phyloP scores from a whole-genome alignment of 129 eudicot genomes.

The Mikania micrantha region DNA sequence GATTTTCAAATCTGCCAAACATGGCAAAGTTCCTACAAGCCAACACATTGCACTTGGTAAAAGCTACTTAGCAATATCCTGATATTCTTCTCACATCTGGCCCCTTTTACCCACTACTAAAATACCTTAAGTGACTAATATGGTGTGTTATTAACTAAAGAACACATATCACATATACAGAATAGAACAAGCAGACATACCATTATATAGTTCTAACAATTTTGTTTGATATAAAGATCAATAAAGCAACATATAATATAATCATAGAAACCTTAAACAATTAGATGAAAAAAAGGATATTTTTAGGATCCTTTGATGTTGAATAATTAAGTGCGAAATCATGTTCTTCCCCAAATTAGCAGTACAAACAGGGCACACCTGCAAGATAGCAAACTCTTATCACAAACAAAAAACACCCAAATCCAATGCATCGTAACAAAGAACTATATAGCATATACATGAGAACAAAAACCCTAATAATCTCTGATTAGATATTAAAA shows the following conservation, averaged over 20 bases:
- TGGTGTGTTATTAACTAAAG: too few relatives aligned
- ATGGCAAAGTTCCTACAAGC: not conserved
- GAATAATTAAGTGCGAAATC: slow-evolving; percentile 55
- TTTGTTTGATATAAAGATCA: not conserved
- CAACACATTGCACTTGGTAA: not conserved
- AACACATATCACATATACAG: too few relatives aligned
- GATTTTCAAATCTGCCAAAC: not conserved
- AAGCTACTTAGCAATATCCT: slow-evolving; percentile 1
- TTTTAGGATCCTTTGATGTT: slow-evolving; percentile 42
- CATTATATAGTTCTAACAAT: too few relatives aligned
- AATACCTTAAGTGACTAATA: too few relatives aligned
- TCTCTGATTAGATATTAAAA: not conserved
- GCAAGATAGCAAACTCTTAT: slow-evolving; percentile 18
- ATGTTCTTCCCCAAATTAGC: slow-evolving; percentile 36
- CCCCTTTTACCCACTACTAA: too few relatives aligned
- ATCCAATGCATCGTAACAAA: too few relatives aligned
- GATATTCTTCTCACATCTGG: not conserved
- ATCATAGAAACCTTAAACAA: not conserved
- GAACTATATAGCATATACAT: too few relatives aligned
- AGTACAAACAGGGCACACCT: slow-evolving; percentile 68
- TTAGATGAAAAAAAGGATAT: slow-evolving; percentile 46
- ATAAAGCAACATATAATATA: not conserved
- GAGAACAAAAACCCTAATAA: slow-evolving; percentile 1
- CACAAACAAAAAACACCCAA: not conserved
- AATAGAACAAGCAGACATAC: not conserved